Evolutionary conservation across 2,329 filamentous ascomycete genomes (phyloP), one percentile per base, ranked within the genome.

Genomic region (Fusarium virguliforme): DNA sequence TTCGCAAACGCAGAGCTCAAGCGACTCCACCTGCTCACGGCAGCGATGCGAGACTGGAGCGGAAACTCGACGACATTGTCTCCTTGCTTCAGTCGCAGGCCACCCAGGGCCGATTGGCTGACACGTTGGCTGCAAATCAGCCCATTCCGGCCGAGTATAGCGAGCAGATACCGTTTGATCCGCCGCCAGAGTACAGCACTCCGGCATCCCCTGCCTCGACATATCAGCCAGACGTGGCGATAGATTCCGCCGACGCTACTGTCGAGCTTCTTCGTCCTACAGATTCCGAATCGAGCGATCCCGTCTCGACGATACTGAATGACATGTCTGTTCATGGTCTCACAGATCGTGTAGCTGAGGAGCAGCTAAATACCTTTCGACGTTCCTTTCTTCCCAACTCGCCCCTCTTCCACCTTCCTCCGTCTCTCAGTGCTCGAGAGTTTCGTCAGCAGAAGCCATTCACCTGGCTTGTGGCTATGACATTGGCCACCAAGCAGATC

Each of bases 401-500:
- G 6, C 81, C 81, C 0, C 75, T 76, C 34, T 43, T 78, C 18
- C 60, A 75, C 50, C 66, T 79, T 28, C 70, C 70, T 7, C 30
- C 13, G 1, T 64, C 62, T 4, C 65, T 73, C 15, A 58, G 43
- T 24, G 63, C 77, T 7, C 60, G 56, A 6, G 70, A 75, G 50
- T 62, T 83, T 3, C 78, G 77, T 13, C 57, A 67, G 7, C 69
- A 80, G 13, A 74, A 77, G 48, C 82, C 82, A 1, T 83, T 83
- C 30, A 64, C 82, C 8, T 83, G 81, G 81, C 63, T 81, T 18
- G 78, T 79, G 12, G 78, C 83, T 13, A 81, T 82, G 77, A 75
- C 78, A 0, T 68, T 82, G 6, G 64, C 69, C 1, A 69, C 74
- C 3, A 77, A 70, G 12, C 63, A 60, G 0, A 60, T 66, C 1